Evolutionary conservation across 2,329 filamentous ascomycete genomes (phyloP), one percentile per base, ranked within the genome.

Genomic region (Chalaropsis thielavioides): DNA sequence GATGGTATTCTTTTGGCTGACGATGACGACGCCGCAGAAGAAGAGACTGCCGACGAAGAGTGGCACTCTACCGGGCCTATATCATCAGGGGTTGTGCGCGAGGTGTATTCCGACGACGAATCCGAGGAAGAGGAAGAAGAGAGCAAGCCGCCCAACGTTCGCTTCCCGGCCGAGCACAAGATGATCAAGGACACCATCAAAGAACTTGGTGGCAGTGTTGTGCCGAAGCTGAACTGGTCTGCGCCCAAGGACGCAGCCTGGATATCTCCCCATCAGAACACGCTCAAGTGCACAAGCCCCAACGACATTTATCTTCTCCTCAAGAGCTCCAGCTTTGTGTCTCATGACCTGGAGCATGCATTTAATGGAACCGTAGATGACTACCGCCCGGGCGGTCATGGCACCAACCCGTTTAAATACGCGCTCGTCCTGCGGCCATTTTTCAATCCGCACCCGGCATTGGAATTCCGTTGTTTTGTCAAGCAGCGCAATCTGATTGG

Each of bases 201-300:
- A 13, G 88, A 92, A 70, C 81, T 97, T 0, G 92, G 90, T 17
- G 92, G 92, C 67, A 84, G 86, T 67, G 92, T 96, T 8, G 86
- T 88, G 1, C 94, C 94, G 0, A 99, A 99, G 75, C 78, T 99
- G 59, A 97, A 97, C 77, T 99, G 94, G 94, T 96, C 92, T 5
- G 87, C 91, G 3, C 94, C 94, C 3, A 96, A 96, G 74, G 94
- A 99, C 73, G 94, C 94, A 8, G 90, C 89, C 24, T 96, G 91
- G 88, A 96, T 99, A 74, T 84, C 82, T 75, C 86, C 75, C 76
- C 73, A 92, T 80, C 75, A 86, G 71, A 99, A 99, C 75, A 95
- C 89, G 59, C 88, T 96, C 76, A 90, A 95, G 74, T 99, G 94
- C 75, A 86, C 85, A 3, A 85, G 84, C 0, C 84, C 94, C 2